Conservation (phyloP, 2,329 filamentous ascomycete species). For the Elsinoe perseae region DNA sequence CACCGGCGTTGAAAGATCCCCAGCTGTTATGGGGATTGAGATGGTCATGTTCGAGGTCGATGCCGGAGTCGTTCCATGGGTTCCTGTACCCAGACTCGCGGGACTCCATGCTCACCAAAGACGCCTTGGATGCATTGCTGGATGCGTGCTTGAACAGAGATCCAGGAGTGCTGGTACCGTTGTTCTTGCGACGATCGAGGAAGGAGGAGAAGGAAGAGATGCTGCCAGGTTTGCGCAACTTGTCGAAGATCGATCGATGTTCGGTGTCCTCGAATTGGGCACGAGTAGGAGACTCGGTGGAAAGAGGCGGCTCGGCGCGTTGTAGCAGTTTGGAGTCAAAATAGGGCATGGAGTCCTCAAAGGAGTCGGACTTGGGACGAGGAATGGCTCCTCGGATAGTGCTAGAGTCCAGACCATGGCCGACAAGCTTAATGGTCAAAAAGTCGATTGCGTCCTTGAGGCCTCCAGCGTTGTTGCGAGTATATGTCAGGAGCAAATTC, state of each 20-base stretch:
- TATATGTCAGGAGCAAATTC: conserved; percentile 56
- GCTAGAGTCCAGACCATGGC: conserved; percentile 77
- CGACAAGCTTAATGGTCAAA: conserved; percentile 74
- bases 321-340: conserved; percentile 96
- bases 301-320: conserved; percentile 69
- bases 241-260: conserved; percentile 80
- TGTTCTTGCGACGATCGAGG: conserved; percentile 89
- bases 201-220: conserved; percentile 95
- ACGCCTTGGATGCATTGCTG: conserved; percentile 89
- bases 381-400: conserved; percentile 91
- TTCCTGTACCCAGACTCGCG: conserved; percentile 84
- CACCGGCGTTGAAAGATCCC: conserved; percentile 45
- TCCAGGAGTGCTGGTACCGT: conserved; percentile 61
- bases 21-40: conserved; percentile 37
- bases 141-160: conserved; percentile 82
- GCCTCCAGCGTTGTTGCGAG: conserved; percentile 91
- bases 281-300: conserved; percentile 83
- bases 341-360: conserved; percentile 92
- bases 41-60: conserved; percentile 82
- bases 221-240: conserved; percentile 87
- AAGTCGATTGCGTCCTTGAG: conserved; percentile 95
- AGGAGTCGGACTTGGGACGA: conserved; percentile 96
- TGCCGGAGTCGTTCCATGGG: conserved; percentile 95
- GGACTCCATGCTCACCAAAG: conserved; percentile 90
- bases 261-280: conserved; percentile 75